phyloP scores from a whole-genome alignment of 257 asterid species.

The Nicotiana paniculata region DNA sequence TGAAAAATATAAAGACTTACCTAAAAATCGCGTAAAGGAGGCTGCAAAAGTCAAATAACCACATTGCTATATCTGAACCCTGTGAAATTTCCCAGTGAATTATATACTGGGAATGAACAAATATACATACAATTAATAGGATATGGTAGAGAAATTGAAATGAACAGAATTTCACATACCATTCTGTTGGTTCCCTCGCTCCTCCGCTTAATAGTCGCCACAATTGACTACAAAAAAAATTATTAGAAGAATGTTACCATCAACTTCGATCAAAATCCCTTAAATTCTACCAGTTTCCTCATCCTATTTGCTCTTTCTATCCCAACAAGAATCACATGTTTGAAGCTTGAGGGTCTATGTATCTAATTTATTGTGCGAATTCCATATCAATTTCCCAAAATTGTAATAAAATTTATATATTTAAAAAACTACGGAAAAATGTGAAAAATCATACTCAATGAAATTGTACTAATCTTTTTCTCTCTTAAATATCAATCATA shows the following conservation, averaged over 20 bases:
- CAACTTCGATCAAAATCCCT: not conserved
- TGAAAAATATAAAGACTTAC: not conserved
- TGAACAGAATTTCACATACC: conserved; percentile 21
- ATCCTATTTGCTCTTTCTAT: not conserved
- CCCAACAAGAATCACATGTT: not conserved
- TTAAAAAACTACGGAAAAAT: not conserved
- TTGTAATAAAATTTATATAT: not conserved
- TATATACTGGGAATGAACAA: not conserved
- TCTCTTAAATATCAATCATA: not conserved
- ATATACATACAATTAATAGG: not conserved
- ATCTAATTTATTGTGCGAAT: not conserved
- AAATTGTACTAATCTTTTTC: not conserved
- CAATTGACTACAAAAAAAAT: conserved; percentile 28
- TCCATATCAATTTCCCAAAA: not conserved
- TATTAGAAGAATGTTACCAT: not conserved
- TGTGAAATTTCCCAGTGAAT: not conserved
- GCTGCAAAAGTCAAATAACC: not conserved
- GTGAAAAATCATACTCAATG: not conserved
- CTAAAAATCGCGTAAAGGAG: not conserved
- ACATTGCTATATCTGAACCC: not conserved
- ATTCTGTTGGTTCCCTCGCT: conserved; percentile 67
- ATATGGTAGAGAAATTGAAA: not conserved
- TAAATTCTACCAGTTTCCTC: not conserved
- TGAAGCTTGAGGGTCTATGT: not conserved
- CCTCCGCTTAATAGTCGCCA: conserved; percentile 69